Conservation (phyloP, 768 basidiomycete genomes). For the Harrya chromipes region DNA sequence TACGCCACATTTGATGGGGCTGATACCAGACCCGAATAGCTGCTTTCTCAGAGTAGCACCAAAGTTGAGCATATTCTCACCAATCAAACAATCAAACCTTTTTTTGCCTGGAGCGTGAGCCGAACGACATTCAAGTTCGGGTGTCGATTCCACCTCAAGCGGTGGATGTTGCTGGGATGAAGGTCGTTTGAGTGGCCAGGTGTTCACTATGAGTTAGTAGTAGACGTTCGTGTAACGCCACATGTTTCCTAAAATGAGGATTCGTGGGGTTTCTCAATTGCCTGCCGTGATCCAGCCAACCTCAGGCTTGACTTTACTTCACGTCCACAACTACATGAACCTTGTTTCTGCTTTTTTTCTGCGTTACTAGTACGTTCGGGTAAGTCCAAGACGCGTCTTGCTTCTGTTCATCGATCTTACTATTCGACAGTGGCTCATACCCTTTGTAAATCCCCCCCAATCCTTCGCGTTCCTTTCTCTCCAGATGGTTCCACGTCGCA, state of each 20-base stretch:
- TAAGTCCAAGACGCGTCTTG: slow-evolving; percentile 12
- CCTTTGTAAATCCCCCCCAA: slow-evolving; percentile 3
- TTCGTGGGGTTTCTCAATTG: slow-evolving; percentile 3
- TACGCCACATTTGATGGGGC: background rate
- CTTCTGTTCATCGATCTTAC: background rate
- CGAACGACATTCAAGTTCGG: no score
- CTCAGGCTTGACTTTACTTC: slow-evolving; percentile 14
- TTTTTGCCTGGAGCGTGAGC: no score
- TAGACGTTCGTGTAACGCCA: slow-evolving; percentile 12
- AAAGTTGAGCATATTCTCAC: no score
- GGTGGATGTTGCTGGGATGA: no score
- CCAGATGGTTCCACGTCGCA: slow-evolving; percentile 52
- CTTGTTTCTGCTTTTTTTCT: background rate
- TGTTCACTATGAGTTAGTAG: no score
- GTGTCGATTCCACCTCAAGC: no score
- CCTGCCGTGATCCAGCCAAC: background rate
- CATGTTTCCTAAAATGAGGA: slow-evolving; percentile 20
- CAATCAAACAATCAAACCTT: no score
- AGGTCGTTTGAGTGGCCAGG: no score
- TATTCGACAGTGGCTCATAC: background rate
- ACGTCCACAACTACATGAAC: slow-evolving; percentile 20
- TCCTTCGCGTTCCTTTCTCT: slow-evolving; percentile 12
- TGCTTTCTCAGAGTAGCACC: background rate
- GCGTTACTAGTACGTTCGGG: background rate
- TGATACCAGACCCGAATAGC: background rate